Evolutionary conservation across 805 yeast species (phyloP), one percentile per base, ranked within the genome.

Genomic region (Cyberlindnera euphorbiiphila): DNA sequence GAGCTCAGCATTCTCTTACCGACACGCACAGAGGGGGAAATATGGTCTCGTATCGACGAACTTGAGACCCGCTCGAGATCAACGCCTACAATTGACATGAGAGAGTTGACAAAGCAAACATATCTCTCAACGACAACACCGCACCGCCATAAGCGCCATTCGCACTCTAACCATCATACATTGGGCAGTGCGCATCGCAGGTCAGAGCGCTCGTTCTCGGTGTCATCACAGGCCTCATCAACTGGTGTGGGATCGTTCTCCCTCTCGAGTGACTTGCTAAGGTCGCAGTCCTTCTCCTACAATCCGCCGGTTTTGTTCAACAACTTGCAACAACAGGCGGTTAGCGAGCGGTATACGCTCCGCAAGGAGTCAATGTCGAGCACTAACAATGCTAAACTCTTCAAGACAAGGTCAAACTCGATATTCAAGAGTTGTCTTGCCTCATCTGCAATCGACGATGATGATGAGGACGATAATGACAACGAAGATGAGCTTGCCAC

Each of bases 1-100:
- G 96, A 87, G 60, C 64, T 87, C 25, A 71, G 82, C 12, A 79
- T 86, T 23, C 60, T 87, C 36, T 64, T 87, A 29, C 91, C 93
- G 12, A 72, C 71, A 40, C 73, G 86, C 46, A 69, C 93, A 0
- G 88, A 83, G 54, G 68, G 68, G n/a, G 93, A 85, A 49, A 87
- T 87, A 29, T 69, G 74, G 67, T 60, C 71, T 25, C 68, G 93
- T 43, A 73, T 83, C 16, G 74, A 68, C 33, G 61, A 68, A 34
- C 54, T 78, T 26, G 69, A 65, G 14, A 28, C 31, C 7, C 31
- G 33, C 36, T 34, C 45, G 4, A 17, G 24, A 10, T 25, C 42
- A 2, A 18, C 29, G 2, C 36, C 42, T 1, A 26, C 35, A 3
- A 21, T 32, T n/a, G 41, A 32, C 14, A 9, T 32, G 17, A 35